Evolutionary conservation across 2,329 filamentous ascomycete genomes (phyloP), one percentile per base, ranked within the genome.

Genomic region (Aspergillus sp.): DNA sequence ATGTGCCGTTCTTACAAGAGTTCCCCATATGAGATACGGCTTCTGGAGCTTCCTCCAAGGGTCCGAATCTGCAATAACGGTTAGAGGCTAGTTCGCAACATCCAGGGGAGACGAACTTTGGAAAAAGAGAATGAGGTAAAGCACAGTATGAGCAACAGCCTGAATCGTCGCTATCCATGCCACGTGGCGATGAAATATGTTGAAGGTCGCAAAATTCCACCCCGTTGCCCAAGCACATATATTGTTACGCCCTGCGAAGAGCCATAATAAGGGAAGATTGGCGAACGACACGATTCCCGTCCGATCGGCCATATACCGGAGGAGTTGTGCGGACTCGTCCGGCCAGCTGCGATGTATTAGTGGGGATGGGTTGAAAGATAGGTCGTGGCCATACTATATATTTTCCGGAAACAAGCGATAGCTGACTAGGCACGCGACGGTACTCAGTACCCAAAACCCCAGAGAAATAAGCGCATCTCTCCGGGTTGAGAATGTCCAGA

Each of bases 211-310:
- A 68, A 87, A 89, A 11, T 84, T 85, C 87, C 87, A 90, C 0
- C 87, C 87, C 0, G 88, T 90, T 0, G 86, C 68, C 84, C 84
- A 88, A 55, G 89, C 75, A 15, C 89, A 78, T 0, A 86, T 66
- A 52, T 90, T 89, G 60, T 90, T 90, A 9, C 88, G 78, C 67
- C 84, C 84, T 0, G 83, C 84, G 62, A 90, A 90, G 0, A 90
- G 70, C 86, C 86, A 89, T 0, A 89, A 73, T 2, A 88, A 65
- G 0, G 86, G 84, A 6, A 90, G 79, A 61, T 88, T 88, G 4
- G 83, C 84, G 62, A 87, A 84, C 0, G 85, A 83, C 23, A 90
- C 78, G 33, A 87, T 82, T 0, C 87, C 87, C 0, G 86, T 87
- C 9, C 87, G 81, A 59, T 89, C 86, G 0, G 84, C 83, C 0